Evolutionary conservation across 495 filamentous ascomycete species (phyloP), one percentile per base, ranked within the genome.

Genomic region (Penicillium dipodomyicola): DNA sequence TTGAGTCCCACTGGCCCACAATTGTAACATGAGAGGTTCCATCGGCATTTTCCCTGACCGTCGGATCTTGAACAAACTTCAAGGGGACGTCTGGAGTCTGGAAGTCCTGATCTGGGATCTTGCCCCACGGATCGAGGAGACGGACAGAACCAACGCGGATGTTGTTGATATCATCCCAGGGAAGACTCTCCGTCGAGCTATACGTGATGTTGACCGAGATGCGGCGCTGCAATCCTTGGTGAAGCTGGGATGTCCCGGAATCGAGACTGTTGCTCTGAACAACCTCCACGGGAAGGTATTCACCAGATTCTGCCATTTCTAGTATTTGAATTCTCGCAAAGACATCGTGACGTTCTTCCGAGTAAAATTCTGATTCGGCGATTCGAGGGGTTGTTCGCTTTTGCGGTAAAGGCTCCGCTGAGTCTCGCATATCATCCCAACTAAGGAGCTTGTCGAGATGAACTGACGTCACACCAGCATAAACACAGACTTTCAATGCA

Each of bases 381-480:
- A 99, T 84, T 20, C 94, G 80, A 7, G 92, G 84, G 35, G 77
- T 77, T 64, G 86, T 88, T 30, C 80, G 78, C 63, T 86, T 84
- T 57, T 83, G 79, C 11, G 84, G 80, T 5, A 64, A 57, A 9
- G 63, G 56, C 25, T 76, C 77, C 7, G 71, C 68, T 32, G 73
- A 75, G 65, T 97, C 93, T 44, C 91, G 83, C 85, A 99, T 96
- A 65, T 96, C 95, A 70, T 99, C 94, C 94, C 94, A 99, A 71
- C 95, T 97, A 5, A 99, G 82, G 35, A 99, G 80, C 72, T 96
- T 97, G 67, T 99, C 94, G 6, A 99, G 82, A 69, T 99, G 94
- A 88, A 97, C 96, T 1, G 86, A 74, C 15, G 89, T 93, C 47
- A 96, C 90, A 61, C 86, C 87, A 27, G 95, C 92, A 67, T 96